Conservation (phyloP, 805 yeast species). For the Saturnispora hagleri region DNA sequence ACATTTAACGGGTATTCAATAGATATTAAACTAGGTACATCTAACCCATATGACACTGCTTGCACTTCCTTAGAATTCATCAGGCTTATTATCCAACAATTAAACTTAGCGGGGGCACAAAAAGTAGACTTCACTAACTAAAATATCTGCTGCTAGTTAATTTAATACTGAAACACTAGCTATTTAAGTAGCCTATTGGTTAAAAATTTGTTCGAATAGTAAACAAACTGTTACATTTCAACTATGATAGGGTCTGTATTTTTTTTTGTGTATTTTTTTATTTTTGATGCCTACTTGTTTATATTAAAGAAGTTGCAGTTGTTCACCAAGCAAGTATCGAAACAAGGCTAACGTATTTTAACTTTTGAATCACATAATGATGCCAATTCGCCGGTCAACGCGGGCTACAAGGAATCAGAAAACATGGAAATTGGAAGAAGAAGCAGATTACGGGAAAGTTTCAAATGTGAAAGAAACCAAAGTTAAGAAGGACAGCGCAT, state of each 20-base stretch:
- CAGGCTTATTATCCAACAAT: not conserved
- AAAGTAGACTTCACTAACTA: not conserved
- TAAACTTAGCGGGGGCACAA: not conserved
- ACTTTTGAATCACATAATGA: not conserved
- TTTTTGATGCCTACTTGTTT: not conserved
- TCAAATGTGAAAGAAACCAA: not conserved
- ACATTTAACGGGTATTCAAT: constrained; percentile 76
- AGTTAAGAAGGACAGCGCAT: not conserved
- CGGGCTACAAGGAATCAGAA: constrained; percentile 27
- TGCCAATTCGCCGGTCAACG: constrained; percentile 31
- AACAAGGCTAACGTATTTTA: not conserved
- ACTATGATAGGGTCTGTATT: not conserved
- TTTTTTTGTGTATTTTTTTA: not conserved
- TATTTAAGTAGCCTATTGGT: not conserved
- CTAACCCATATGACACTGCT: constrained; percentile 39
- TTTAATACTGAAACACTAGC: not conserved
- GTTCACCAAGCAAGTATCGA: not conserved
- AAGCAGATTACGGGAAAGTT: not conserved
- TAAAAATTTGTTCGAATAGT: not conserved
- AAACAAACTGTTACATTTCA: not conserved
- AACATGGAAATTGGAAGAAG: constrained; percentile 18
- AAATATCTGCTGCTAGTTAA: not conserved
- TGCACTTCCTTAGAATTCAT: constrained; percentile 17
- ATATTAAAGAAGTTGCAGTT: not conserved
- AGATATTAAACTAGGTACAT: constrained; percentile 63